phyloP scores from a whole-genome alignment of 345 rosid species.

The Cardamine chenopodiifolia region DNA sequence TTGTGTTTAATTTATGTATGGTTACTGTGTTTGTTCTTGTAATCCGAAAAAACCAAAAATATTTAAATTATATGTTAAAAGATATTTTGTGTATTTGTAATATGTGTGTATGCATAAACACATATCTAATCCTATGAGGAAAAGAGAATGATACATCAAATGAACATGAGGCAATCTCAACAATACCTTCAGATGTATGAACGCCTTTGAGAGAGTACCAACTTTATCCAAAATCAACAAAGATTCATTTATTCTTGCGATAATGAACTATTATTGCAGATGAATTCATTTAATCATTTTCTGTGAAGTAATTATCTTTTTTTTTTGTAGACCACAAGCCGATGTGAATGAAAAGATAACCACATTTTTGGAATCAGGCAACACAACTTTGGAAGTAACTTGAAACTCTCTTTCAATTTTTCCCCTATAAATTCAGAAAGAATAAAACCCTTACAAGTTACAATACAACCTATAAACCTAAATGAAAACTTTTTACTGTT shows the following conservation, averaged over 20 bases:
- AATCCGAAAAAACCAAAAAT: too few species aligned
- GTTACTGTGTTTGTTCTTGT: too few species aligned
- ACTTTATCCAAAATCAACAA: slow-evolving; percentile 2
- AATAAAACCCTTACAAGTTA: not conserved
- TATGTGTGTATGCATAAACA: not conserved
- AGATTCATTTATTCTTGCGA: slow-evolving; percentile 17
- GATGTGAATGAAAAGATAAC: not conserved
- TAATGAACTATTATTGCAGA: not conserved
- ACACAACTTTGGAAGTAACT: slow-evolving; percentile 3
- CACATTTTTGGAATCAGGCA: not conserved
- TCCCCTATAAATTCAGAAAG: not conserved
- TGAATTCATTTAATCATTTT: not conserved
- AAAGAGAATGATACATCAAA: not conserved
- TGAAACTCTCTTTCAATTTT: slow-evolving; percentile 13
- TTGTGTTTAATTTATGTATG: too few species aligned
- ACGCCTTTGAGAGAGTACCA: not conserved
- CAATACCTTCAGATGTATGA: not conserved
- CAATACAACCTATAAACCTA: not conserved
- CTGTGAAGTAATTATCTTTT: not conserved
- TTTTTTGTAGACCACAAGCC: not conserved
- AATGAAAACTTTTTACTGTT: not conserved
- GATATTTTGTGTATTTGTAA: not conserved
- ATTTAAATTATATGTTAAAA: too few species aligned
- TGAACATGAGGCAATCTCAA: not conserved
- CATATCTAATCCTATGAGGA: not conserved